Evolutionary conservation across 768 basidiomycete genomes (phyloP), one percentile per base, ranked within the genome.

Genomic region (Russula sp.): DNA sequence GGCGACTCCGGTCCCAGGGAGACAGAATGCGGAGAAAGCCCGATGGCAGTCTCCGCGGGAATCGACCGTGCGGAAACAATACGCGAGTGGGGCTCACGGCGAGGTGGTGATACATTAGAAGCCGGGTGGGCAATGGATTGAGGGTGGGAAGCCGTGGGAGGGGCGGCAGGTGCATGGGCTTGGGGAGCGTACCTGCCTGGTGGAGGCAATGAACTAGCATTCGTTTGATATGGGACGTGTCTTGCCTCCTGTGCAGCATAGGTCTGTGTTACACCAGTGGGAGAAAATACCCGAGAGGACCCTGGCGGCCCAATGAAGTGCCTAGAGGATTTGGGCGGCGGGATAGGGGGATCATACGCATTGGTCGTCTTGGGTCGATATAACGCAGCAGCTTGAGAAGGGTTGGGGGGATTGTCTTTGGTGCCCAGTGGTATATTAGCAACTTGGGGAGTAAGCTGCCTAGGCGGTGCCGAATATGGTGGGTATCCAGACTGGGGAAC

Each of bases 281-380:
- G 59, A 47, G 68, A 57, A 42, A 63, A 27, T 22, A 45, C n/a
- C 20, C 55, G 60, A 11, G 61, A 45, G 7, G 57, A 47, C 27
- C 54, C 53, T 49, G 61, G 2, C 6, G 55, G 31, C 2, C 62
- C 53, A 11, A 67, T 32, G 40, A 61, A 31, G 16, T 49, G 57
- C 45, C 61, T 62, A 11, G 58, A 32, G 35, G 67, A 34, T 42
- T 66, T 67, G 45, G 64, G 66, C 34, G 70, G 57, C 7, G 71
- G 72, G 13, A 74, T 66, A 13, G 73, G 73, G n/a, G 73, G 73
- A 50, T 74, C 73, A 62, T 74, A 74, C 4, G 73, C 73, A 67
- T 74, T 71, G 37, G 63, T 61, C 2, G 66, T 66, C 34, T 66
- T 71, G 8, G 73, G 69, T 32, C 73, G 66, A 53, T 68, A 73